Conservation (phyloP, 1,284 basidiomycete species). For the Rhodofomes roseus region DNA sequence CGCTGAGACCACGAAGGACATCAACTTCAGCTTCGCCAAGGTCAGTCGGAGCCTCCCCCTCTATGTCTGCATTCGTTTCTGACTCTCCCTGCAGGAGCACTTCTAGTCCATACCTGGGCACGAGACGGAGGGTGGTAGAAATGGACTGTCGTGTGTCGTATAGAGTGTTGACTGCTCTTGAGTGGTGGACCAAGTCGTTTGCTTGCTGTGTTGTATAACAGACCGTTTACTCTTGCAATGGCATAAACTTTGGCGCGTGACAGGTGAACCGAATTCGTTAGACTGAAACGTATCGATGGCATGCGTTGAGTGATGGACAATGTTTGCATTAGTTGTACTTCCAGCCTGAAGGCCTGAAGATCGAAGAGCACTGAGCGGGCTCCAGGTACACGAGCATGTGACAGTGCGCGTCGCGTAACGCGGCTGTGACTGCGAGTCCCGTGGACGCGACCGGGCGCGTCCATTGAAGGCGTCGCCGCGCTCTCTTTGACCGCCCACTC, state of each 20-base stretch:
- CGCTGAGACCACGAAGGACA: slow-evolving; percentile 46
- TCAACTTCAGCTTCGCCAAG: slow-evolving; percentile 83
- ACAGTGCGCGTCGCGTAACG: slow-evolving; percentile 1
- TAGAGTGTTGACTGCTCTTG: background rate
- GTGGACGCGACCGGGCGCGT: background rate
- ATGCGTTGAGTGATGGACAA: too few relatives aligned
- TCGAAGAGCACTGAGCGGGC: background rate
- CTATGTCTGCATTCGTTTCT: background rate
- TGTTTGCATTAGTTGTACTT: too few relatives aligned
- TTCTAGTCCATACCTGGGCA: slow-evolving; percentile 38
- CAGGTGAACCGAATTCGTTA: background rate
- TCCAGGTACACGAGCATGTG: background rate
- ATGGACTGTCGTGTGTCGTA: background rate
- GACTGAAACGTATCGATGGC: too few relatives aligned
- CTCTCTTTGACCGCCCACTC: background rate
- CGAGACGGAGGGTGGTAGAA: background rate
- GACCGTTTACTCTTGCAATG: background rate
- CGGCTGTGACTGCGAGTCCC: background rate
- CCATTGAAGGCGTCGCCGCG: background rate
- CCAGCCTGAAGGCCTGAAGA: too few relatives aligned
- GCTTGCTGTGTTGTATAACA: background rate
- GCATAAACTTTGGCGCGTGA: background rate
- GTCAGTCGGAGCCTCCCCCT: slow-evolving; percentile 27
- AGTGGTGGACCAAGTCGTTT: background rate
- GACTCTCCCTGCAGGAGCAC: slow-evolving; percentile 45